Evolutionary conservation across 345 rosid genomes (phyloP), one percentile per base, ranked within the genome.

Genomic region (Jatropha curcas): DNA sequence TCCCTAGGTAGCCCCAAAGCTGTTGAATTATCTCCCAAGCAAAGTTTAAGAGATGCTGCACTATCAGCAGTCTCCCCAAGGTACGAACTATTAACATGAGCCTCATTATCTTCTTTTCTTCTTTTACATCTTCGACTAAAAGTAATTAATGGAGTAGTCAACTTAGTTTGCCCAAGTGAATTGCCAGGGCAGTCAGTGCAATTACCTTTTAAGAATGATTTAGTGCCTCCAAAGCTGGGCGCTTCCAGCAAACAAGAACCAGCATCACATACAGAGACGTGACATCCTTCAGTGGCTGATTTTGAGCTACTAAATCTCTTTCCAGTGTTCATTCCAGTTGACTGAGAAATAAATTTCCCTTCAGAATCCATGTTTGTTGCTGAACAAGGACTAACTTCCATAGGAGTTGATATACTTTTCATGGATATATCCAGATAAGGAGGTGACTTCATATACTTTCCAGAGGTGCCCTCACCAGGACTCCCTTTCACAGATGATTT

Each of bases 81-180:
- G 35, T 20, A 27, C 37, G 68, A 20, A 53, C 62, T 64, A 25
- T 52, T 71, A 22, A 46, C 39, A 58, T 75, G 73, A 73, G 53
- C 35, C 67, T 51, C 60, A 33, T 56, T 75, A 51, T 19, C 31
- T n/a, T 55, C 56, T 37, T 65, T 68, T 68, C 71, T 84, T 63
- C 77, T 82, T 72, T 73, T 84, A 65, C 28, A 59, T 67, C 82
- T 77, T 60, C 88, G 79, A 74, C 71, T 75, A 53, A 80, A 84
- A 66, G 88, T 84, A 31, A 80, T 81, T 55, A 82, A 68, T 28
- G 80, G 71, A 64, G 67, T 53, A 22, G 56, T 27, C 45, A 30
- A 51, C 72, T 82, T 76, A 45, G 71, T 55, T 53, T 73, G 69
- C 59, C 46, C 60, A 62, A 30, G 67, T 7, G 33, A 66, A 50